These are phyloP conservation scores for Scenedesmus sp. DNA, from an alignment of 163 green algal species.

Conservation along the genomic window DNA sequence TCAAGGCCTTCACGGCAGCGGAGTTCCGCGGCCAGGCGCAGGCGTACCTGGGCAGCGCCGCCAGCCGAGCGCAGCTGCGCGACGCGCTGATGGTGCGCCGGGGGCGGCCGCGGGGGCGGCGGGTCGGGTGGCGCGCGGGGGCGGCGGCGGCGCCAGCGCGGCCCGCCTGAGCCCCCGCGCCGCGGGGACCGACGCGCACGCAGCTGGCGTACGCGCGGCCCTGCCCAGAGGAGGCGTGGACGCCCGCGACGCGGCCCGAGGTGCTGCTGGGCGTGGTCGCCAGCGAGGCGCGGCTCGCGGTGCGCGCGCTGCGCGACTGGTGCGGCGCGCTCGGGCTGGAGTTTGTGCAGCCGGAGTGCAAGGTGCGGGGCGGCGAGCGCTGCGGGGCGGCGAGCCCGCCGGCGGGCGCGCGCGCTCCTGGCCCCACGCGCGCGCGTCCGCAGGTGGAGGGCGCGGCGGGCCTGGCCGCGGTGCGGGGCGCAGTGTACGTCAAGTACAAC, in stretches of 20 bases:
- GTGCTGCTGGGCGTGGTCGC: conserved; percentile 64
- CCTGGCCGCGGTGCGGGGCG: conserved; percentile 45
- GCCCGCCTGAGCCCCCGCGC: too few species aligned
- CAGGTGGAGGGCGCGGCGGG: conserved; percentile 22
- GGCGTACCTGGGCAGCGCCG: conserved; percentile 19
- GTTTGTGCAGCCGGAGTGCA: conserved; percentile 49
- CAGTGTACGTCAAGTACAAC: conserved; percentile 66
- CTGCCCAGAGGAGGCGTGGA: conserved; percentile 16
- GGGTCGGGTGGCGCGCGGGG: too few species aligned
- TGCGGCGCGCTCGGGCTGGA: conserved; percentile 49
- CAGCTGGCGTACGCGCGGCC: conserved; percentile 32
- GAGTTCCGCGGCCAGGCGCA: conserved; percentile 23
- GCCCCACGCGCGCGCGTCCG: too few species aligned
- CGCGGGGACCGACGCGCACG: too few species aligned
- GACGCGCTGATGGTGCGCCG: conserved; percentile 26
- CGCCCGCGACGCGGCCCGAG: not conserved
- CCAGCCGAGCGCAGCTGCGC: not conserved
- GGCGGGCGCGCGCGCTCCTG: too few species aligned
- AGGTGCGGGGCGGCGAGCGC: conserved; percentile 13
- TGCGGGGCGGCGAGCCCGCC: too few species aligned
- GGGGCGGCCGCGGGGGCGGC: too few species aligned
- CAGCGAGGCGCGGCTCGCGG: conserved; percentile 56
- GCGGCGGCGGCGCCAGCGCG: too few species aligned
- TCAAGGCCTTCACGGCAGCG: conserved; percentile 24
- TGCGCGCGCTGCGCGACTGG: conserved; percentile 65